A percentile compares a stretch with the other conserved stretches of the same genome.
Evolutionary conservation across 352 stramenopile species (phyloP).

Genomic region (Aphanomyces euteiches): DNA sequence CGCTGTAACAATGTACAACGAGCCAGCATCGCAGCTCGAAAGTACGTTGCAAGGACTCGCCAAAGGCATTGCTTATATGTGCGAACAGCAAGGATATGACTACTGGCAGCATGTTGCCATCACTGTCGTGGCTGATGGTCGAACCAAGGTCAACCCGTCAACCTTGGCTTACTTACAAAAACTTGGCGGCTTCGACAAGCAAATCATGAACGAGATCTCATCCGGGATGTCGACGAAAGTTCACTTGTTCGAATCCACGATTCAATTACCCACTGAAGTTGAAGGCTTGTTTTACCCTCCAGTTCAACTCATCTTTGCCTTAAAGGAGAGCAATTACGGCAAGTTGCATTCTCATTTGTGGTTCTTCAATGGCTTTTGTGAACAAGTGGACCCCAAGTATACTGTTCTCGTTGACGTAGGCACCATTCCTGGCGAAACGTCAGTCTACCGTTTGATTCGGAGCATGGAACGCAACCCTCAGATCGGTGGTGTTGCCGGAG

Average conservation of each 20-base stretch:
- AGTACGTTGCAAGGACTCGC: slow-evolving; percentile 43
- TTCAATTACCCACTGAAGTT: slow-evolving; percentile 41
- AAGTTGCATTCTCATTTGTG: slow-evolving; percentile 51
- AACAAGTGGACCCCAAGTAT: slow-evolving; percentile 49
- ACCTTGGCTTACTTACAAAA: slow-evolving; percentile 40
- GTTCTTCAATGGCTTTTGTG: slow-evolving; percentile 55
- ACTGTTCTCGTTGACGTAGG: slow-evolving; percentile 47
- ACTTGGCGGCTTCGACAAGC: slow-evolving; percentile 44
- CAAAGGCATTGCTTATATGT: slow-evolving; percentile 41
- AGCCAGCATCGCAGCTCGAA: slow-evolving; percentile 42
- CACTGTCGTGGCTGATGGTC: slow-evolving; percentile 43
- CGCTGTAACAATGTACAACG: slow-evolving; percentile 51
- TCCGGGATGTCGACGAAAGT: slow-evolving; percentile 40
- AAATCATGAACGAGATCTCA: slow-evolving; percentile 37
- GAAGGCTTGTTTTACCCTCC: slow-evolving; percentile 45
- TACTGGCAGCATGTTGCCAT: slow-evolving; percentile 45
- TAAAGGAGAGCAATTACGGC: slow-evolving; percentile 50
- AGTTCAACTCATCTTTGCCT: slow-evolving; percentile 47
- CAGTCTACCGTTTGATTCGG: slow-evolving; percentile 44
- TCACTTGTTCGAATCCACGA: slow-evolving; percentile 45
- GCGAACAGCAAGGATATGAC: slow-evolving; percentile 38
- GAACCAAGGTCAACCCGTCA: slow-evolving; percentile 39
- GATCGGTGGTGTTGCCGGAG: slow-evolving; percentile 44
- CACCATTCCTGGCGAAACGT: slow-evolving; percentile 40
- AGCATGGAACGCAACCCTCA: slow-evolving; percentile 51